Base-by-base conservation (phyloP, 139 green algal species). In the Tetratostichococcus sp. region DNA sequence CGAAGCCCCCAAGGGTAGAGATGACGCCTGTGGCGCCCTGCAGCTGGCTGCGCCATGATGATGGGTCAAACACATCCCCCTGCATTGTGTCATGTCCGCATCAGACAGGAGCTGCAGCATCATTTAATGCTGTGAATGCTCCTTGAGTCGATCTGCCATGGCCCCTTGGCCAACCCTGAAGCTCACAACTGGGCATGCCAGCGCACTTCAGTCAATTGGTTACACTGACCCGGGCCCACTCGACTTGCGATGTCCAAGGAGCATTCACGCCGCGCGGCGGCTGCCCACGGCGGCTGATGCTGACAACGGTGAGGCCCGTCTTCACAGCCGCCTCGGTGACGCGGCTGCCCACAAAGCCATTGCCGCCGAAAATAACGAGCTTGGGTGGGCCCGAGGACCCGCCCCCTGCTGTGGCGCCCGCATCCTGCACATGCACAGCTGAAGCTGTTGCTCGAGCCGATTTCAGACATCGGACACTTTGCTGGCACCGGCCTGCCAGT, bases 361-460 rank as follows among this genome's bases (percentile, higher is more conserved):
- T 90, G 43, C 93, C 93, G 28, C 93, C 93, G 84, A 98, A 95
- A 19, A 98, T 90, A 6, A 98, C 71, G 23, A 96, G 69, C 70
- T 78, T 65, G 0, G 84, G 77, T 62, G 69, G 28, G 8, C 68
- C 65, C 28, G 39, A 14, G 59, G 35, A 70, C 16, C 22, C 32
- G 50, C 19, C 50, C 11, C 50, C 17, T 25, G 50, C 50, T 26
- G 50, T 62, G 11, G 50, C 50, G 50, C 50, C 50, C 14, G 50
- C 50, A 8, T 8, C 14, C 39, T 50, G 39, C 39, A 50, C 8
- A 50, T 14, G 39, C 39, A 50, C 39, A 14, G 39, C 39, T 8
- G 8, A 50, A 22, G 39, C 39, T 22, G 8, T 14, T 8, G 8
- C 39, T 50, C 8, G 39, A 14, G 39, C n/a, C n/a, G n/a, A n/a